Percentiles rank a stretch among this genome's conserved stretches.
phyloP scores from a whole-genome alignment of 208 protist species.

The Leishmania tropica region DNA sequence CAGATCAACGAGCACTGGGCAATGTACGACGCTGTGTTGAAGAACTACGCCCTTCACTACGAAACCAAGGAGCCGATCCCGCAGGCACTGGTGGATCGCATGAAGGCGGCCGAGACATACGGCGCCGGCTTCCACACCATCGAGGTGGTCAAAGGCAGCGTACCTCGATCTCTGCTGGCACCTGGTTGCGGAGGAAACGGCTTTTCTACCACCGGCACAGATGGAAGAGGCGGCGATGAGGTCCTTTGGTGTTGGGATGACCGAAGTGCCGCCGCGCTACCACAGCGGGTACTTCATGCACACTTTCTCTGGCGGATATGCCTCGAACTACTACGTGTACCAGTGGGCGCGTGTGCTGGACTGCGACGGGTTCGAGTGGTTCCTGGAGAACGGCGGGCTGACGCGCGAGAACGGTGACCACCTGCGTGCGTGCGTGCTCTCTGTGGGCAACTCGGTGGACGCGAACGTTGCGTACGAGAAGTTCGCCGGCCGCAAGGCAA shows the following conservation, averaged over 20 bases:
- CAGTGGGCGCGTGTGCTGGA: conserved; percentile 70
- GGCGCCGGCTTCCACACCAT: conserved; percentile 46
- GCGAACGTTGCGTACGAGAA: conserved; percentile 47
- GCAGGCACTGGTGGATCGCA: conserved; percentile 46
- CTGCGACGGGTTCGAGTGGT: conserved; percentile 66
- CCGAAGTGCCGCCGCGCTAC: conserved; percentile 41
- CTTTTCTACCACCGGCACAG: conserved; percentile 19
- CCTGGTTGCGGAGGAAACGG: conserved; percentile 30
- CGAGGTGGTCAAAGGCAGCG: conserved; percentile 53
- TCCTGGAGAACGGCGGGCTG: conserved; percentile 67
- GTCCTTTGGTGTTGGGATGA: conserved; percentile 9
- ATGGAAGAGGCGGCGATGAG: conserved; percentile 41
- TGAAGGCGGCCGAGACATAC: conserved; percentile 37
- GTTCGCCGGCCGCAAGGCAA: conserved; percentile 39
- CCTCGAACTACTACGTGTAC: conserved; percentile 77
- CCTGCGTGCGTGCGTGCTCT: conserved; percentile 71
- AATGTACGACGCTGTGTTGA: conserved; percentile 50
- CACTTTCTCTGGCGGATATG: conserved; percentile 72
- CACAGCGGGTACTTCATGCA: conserved; percentile 63
- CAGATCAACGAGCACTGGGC: conserved; percentile 86
- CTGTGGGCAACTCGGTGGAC: conserved; percentile 52
- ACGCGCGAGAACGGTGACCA: conserved; percentile 55
- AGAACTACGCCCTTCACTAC: conserved; percentile 62
- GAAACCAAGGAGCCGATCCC: conserved; percentile 55
- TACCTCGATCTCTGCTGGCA: conserved; percentile 68